phyloP scores from a whole-genome alignment of 1,284 basidiomycete species.

The Schizopora paradoxa region DNA sequence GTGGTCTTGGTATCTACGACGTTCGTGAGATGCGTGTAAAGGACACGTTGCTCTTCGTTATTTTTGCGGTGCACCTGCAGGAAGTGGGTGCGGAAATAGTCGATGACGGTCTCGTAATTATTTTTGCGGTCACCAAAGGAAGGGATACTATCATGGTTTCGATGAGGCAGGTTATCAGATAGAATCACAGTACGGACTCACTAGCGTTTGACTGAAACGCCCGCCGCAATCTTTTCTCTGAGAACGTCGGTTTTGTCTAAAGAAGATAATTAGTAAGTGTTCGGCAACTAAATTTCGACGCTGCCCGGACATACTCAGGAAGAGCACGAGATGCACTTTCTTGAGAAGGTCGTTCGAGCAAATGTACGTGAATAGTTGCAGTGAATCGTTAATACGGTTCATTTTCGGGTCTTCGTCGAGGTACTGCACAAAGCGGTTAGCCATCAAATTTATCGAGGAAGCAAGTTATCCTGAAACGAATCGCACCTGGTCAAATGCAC shows the following conservation, averaged over 20 bases:
- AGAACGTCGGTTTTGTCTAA: slow-evolving; percentile 75
- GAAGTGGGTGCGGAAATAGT: slow-evolving; percentile 81
- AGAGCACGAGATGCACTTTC: slow-evolving; percentile 71
- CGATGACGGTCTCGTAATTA: slow-evolving; percentile 72
- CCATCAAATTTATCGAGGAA: background rate
- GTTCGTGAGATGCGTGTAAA: slow-evolving; percentile 76
- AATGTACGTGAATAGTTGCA: slow-evolving; percentile 78
- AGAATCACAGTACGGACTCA: slow-evolving; percentile 33
- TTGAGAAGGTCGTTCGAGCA: slow-evolving; percentile 76
- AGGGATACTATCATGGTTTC: slow-evolving; percentile 51
- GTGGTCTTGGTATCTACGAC: slow-evolving; percentile 79
- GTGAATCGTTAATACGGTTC: slow-evolving; percentile 77
- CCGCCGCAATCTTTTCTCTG: slow-evolving; percentile 58
- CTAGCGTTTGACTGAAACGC: slow-evolving; percentile 73
- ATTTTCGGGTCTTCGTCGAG: slow-evolving; percentile 77
- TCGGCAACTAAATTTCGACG: background rate
- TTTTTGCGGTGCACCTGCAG: slow-evolving; percentile 73
- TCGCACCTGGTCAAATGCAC: slow-evolving; percentile 76
- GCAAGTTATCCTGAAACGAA: background rate
- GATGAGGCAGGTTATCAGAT: slow-evolving; percentile 13
- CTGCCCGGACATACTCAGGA: slow-evolving; percentile 52
- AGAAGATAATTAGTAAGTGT: slow-evolving; percentile 10
- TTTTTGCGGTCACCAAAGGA: slow-evolving; percentile 75
- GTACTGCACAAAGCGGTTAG: slow-evolving; percentile 42
- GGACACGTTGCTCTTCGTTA: slow-evolving; percentile 69